Evolutionary conservation across 176 grass and related monocot genomes (phyloP), one percentile per base, ranked within the genome.

Genomic region (Aechmea fasciata): DNA sequence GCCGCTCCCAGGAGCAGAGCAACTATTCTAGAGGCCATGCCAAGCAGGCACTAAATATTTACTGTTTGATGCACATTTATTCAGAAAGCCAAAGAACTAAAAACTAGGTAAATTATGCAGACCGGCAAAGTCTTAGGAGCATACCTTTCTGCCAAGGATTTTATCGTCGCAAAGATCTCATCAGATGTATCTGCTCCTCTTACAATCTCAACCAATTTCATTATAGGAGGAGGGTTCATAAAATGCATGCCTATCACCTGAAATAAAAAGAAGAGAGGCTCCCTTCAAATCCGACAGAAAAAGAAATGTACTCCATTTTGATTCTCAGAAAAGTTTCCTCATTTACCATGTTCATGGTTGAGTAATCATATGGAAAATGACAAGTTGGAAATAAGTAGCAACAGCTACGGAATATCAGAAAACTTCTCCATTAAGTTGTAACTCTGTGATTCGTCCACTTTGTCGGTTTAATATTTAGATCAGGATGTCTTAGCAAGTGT

Each of bases 231-330:
- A 63, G 94, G 94, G 79, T 99, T 99, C 65, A 93, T 87, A 47
- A 99, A 99, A 69, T 93, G 94, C 89, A 99, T 86, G 22, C 89
- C 94, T 41, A 99, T 88, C 66, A 90, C 94, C 94, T 99, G 74
- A 69, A 75, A 23, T 57, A 74, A 17, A 23, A 11, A 77, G 33
- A 41, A 41, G 7, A 41, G 7, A 7, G 33, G 33, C 33, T 41
- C 33, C 33, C 7, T 41, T 6, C 33, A 41, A 41, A 41, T 41
- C 33, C 7, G 33, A 41, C 33, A 7, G 33, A 41, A 41, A 41
- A 41, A 41, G 33, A 41, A 41, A 41, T 7, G 33, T 5, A 41
- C 33, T 41, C 33, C 33, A 7, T 41, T 41, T 41, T 41, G 4
- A 41, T 41, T 41, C 33, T 41, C 33, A 41, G 33, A 41, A 41